These are phyloP conservation scores for Fusarium globosum DNA, from an alignment of 2,329 filamentous ascomycete species.

Conservation along the genomic window DNA sequence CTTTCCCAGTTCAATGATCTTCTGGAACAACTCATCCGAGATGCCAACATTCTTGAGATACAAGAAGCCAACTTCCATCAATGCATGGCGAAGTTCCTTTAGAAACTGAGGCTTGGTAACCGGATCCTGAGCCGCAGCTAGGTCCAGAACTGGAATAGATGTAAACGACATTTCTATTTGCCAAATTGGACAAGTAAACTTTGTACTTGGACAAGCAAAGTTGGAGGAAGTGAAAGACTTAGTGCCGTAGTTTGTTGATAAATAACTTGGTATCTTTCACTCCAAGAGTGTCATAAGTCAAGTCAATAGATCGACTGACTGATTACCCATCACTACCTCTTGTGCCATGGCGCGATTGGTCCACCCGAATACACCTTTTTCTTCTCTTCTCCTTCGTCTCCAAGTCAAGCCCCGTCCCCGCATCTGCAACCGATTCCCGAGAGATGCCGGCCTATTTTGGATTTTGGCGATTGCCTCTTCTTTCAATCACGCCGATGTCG, in stretches of 20 bases:
- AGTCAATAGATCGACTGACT: not conserved
- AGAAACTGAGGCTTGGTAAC: slow-evolving; percentile 79
- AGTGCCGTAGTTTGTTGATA: slow-evolving; percentile 21
- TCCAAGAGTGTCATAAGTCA: slow-evolving; percentile 10
- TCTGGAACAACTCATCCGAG: slow-evolving; percentile 69
- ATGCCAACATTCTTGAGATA: slow-evolving; percentile 86
- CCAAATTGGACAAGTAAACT: not conserved
- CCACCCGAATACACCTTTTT: slow-evolving; percentile 36
- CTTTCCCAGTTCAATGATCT: slow-evolving; percentile 75
- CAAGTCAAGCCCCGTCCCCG: slow-evolving; percentile 24
- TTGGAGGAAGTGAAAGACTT: not conserved
- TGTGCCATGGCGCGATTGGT: slow-evolving; percentile 52
- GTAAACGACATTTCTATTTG: slow-evolving; percentile 71
- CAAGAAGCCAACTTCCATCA: slow-evolving; percentile 89
- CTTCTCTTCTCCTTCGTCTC: slow-evolving; percentile 20
- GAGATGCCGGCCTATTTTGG: slow-evolving; percentile 8
- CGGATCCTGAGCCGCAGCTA: slow-evolving; percentile 72
- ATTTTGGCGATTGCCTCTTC: slow-evolving; percentile 32
- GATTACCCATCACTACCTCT: slow-evolving; percentile 38
- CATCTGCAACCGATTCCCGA: slow-evolving; percentile 28
- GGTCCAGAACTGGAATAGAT: slow-evolving; percentile 80
- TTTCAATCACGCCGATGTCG: slow-evolving; percentile 24
- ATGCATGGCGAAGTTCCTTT: slow-evolving; percentile 74
- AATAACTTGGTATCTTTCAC: slow-evolving; percentile 38
- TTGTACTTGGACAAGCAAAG: not conserved